These are phyloP conservation scores for Malus sieversii DNA, from an alignment of 306 rosid genomes.

Conservation along the genomic window DNA sequence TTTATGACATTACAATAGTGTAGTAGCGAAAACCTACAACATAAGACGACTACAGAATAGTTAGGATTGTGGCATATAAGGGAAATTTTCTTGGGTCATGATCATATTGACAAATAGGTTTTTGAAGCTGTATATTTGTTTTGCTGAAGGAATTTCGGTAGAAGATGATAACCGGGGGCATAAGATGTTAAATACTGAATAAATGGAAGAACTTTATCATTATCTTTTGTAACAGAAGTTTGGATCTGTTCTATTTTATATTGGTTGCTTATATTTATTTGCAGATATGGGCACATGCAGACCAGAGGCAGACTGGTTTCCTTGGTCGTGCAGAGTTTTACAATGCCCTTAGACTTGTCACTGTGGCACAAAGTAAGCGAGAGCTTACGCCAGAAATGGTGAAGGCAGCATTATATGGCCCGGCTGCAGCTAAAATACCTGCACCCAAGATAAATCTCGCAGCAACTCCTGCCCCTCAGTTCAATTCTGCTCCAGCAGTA, in stretches of 20 bases:
- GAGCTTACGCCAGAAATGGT: constrained; percentile 82
- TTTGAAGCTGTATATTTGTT: background rate
- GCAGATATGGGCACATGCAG: constrained; percentile 89
- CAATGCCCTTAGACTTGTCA: constrained; percentile 94
- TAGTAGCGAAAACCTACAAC: background rate
- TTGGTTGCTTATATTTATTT: constrained; percentile 18
- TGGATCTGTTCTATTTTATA: background rate
- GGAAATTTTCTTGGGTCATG: background rate
- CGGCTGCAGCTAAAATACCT: constrained; percentile 90
- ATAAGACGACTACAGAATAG: background rate
- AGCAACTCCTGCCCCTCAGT: constrained; percentile 40
- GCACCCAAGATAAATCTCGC: constrained; percentile 72
- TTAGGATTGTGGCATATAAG: background rate
- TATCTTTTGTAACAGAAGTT: background rate
- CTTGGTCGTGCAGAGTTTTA: constrained; percentile 88
- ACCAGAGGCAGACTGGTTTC: constrained; percentile 63
- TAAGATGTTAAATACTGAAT: background rate
- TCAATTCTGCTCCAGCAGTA: constrained; percentile 34
- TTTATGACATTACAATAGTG: background rate
- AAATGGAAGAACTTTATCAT: background rate
- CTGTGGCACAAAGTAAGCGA: constrained; percentile 95
- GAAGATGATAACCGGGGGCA: background rate
- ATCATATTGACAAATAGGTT: background rate
- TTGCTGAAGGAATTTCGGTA: background rate
- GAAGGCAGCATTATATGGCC: constrained; percentile 85